Conservation (phyloP, 1,284 basidiomycete species). For the Laetiporus sulphureus region DNA sequence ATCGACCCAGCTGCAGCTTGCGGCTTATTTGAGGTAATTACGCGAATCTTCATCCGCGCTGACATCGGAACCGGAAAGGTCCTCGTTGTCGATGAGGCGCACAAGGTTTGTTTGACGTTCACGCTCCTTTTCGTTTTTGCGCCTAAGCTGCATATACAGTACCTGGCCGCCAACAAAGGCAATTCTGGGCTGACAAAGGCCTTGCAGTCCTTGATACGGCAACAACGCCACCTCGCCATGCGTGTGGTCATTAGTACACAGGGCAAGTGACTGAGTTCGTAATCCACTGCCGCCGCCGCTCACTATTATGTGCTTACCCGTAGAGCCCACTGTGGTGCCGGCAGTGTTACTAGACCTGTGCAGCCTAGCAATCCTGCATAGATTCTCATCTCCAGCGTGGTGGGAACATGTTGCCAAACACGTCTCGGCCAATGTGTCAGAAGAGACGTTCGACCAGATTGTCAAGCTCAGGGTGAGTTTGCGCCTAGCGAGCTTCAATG, state of each 20-base stretch:
- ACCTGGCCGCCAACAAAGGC: constrained; percentile 17
- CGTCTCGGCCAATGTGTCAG: constrained; percentile 47
- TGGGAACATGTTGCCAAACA: constrained; percentile 55
- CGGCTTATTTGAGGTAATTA: constrained; percentile 58
- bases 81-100: constrained; percentile 63
- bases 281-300: background rate
- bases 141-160: constrained; percentile 11
- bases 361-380: constrained; percentile 48
- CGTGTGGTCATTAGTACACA: constrained; percentile 28
- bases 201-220: constrained; percentile 26
- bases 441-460: constrained; percentile 51
- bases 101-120: constrained; percentile 41
- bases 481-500: background rate
- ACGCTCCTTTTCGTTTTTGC: background rate
- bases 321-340: constrained; percentile 61
- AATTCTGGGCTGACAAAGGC: constrained; percentile 24
- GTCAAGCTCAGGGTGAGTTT: constrained; percentile 44
- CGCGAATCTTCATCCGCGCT: constrained; percentile 51
- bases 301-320: background rate
- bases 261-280: too few species aligned
- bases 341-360: constrained; percentile 56
- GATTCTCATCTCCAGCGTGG: constrained; percentile 63
- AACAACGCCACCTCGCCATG: constrained; percentile 28
- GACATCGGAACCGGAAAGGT: constrained; percentile 55
- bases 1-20: constrained; percentile 59